These are phyloP conservation scores for Suillus ampliporus DNA, from an alignment of 768 basidiomycete genomes.

Conservation along the genomic window DNA sequence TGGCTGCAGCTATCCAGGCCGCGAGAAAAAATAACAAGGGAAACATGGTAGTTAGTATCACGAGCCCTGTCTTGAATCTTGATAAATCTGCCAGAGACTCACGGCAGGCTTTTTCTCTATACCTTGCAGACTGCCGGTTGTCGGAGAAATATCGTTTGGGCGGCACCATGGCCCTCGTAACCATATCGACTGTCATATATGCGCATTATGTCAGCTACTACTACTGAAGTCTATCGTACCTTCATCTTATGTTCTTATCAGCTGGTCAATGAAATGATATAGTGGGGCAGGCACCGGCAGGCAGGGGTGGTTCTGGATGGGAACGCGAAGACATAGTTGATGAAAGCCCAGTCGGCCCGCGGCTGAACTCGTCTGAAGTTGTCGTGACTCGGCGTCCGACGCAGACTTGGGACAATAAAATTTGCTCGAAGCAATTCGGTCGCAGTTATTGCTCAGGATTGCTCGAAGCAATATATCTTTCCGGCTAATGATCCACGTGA, in stretches of 20 bases:
- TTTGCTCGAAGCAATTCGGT: neutral
- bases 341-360: neutral
- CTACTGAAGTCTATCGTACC: neutral
- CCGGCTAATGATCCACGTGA: neutral
- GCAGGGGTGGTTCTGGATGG: neutral
- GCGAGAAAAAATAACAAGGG: slow-evolving; percentile 22
- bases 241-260: neutral
- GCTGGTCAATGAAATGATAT: no score
- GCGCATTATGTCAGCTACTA: neutral
- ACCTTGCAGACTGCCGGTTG: neutral
- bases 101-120: neutral
- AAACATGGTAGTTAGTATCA: slow-evolving; percentile 14
- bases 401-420: neutral
- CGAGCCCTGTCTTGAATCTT: no score
- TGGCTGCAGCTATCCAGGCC: slow-evolving; percentile 19
- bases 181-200: neutral
- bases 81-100: neutral
- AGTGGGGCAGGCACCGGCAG: neutral
- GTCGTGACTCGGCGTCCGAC: no score
- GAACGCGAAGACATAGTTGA: neutral
- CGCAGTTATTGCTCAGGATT: neutral
- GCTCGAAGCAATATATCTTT: neutral
- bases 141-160: neutral
- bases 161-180: neutral
- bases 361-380: neutral